phyloP scores from a whole-genome alignment of 306 rosid species.

The Sophora flavescens region DNA sequence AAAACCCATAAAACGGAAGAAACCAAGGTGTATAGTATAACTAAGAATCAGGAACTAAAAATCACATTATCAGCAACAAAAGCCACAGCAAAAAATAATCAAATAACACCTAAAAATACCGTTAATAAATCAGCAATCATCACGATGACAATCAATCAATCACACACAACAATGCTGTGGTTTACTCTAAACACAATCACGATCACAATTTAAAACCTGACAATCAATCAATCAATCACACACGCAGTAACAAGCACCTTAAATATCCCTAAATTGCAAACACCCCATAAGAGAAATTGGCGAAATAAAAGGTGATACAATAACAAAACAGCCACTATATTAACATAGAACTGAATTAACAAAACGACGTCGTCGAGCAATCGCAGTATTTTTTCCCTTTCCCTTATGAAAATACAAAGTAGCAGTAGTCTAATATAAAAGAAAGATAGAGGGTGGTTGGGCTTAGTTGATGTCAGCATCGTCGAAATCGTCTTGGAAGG shows the following conservation, averaged over 20 bases:
- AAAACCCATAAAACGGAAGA: not conserved
- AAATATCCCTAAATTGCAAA: not conserved
- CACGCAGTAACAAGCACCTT: not conserved
- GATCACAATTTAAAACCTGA: not conserved
- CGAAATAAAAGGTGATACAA: not conserved
- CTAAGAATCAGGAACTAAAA: not conserved
- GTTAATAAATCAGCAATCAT: not conserved
- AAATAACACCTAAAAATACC: not conserved
- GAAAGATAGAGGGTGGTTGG: not conserved
- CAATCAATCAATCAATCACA: not conserved
- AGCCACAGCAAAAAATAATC: not conserved
- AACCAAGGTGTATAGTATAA: too few species aligned
- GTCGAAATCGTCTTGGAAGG: conserved; percentile 82
- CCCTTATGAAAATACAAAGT: not conserved
- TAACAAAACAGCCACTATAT: conserved; percentile 14
- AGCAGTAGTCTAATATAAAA: not conserved
- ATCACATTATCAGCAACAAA: not conserved
- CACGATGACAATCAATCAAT: not conserved
- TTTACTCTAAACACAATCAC: too few species aligned
- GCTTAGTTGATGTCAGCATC: conserved; percentile 73
- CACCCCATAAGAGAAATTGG: not conserved
- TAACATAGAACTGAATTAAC: not conserved
- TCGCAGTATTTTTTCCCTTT: not conserved
- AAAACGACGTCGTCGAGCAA: not conserved
- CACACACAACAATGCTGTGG: not conserved